These are phyloP conservation scores for Corylus avellana DNA, from an alignment of 306 rosid genomes.

Conservation along the genomic window DNA sequence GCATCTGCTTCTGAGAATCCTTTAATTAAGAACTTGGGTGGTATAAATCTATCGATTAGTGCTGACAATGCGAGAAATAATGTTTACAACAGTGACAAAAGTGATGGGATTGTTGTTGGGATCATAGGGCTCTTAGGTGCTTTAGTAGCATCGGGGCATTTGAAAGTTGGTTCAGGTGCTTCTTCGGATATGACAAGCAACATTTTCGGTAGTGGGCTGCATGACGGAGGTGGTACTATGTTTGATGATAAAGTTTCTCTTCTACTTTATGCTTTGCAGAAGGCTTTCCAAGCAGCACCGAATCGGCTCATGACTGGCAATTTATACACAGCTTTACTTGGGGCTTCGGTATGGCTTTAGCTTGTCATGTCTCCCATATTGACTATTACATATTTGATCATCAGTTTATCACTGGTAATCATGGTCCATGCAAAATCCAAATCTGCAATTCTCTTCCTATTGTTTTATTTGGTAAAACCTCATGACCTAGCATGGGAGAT, in stretches of 20 bases:
- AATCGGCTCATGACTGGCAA: slow-evolving; percentile 82
- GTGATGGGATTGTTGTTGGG: slow-evolving; percentile 90
- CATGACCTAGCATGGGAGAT: background rate
- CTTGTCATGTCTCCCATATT: slow-evolving; percentile 20
- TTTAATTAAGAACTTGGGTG: slow-evolving; percentile 73
- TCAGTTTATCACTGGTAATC: background rate
- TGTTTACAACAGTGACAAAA: slow-evolving; percentile 82
- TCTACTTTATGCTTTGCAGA: slow-evolving; percentile 85
- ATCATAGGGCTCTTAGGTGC: slow-evolving; percentile 84
- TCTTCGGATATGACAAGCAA: slow-evolving; percentile 59
- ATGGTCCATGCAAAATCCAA: slow-evolving; percentile 9
- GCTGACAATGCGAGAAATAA: slow-evolving; percentile 95
- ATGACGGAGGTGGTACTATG: slow-evolving; percentile 83
- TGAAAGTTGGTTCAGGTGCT: slow-evolving; percentile 57
- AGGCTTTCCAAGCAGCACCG: slow-evolving; percentile 94
- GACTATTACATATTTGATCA: background rate
- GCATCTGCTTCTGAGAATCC: slow-evolving; percentile 56
- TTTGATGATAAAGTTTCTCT: slow-evolving; percentile 93
- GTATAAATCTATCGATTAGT: slow-evolving; percentile 83
- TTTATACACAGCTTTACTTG: slow-evolving; percentile 76
- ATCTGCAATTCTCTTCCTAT: slow-evolving; percentile 6
- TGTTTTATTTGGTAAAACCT: background rate
- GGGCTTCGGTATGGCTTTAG: slow-evolving; percentile 80
- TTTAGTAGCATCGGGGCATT: slow-evolving; percentile 81
- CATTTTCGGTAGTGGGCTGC: slow-evolving; percentile 67